Conservation (phyloP, 2,329 filamentous ascomycete genomes). For the Microdochium paspali region DNA sequence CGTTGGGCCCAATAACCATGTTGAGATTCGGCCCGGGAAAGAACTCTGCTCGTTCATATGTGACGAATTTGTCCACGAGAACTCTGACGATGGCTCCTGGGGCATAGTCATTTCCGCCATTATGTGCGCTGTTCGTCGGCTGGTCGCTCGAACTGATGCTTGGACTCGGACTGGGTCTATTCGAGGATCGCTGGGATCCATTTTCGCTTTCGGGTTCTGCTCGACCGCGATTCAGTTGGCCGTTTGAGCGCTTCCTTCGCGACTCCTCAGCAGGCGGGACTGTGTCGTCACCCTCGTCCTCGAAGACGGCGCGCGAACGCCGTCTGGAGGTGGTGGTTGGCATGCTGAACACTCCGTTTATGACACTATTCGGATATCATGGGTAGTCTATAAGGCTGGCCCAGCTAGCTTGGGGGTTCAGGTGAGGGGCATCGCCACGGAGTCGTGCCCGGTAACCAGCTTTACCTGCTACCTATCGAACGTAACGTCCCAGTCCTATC, state of each 20-base stretch:
- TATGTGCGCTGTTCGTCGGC: not conserved
- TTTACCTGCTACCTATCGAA: no score
- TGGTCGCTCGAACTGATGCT: not conserved
- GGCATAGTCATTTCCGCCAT: slow-evolving; percentile 32
- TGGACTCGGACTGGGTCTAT: not conserved
- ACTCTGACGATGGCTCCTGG: slow-evolving; percentile 86
- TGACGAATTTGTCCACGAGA: slow-evolving; percentile 82
- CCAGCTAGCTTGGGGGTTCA: no score
- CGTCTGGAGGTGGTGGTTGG: slow-evolving; percentile 23
- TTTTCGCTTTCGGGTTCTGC: slow-evolving; percentile 7
- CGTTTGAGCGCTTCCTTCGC: slow-evolving; percentile 11
- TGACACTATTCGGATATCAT: not conserved
- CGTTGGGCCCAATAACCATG: slow-evolving; percentile 99
- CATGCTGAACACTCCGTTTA: slow-evolving; percentile 9
- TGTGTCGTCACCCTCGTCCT: slow-evolving; percentile 25
- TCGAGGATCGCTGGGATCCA: not conserved
- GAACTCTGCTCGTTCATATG: slow-evolving; percentile 88
- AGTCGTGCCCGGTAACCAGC: no score
- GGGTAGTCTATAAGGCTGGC: no score
- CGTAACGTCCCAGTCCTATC: no score
- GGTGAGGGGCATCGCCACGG: no score
- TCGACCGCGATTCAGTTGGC: slow-evolving; percentile 2
- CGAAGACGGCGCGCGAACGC: slow-evolving; percentile 31
- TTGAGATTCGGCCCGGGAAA: slow-evolving; percentile 86
- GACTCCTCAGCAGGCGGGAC: slow-evolving; percentile 14